Conservation (phyloP, 2,329 filamentous ascomycete species). For the Diaporthe caulivora region DNA sequence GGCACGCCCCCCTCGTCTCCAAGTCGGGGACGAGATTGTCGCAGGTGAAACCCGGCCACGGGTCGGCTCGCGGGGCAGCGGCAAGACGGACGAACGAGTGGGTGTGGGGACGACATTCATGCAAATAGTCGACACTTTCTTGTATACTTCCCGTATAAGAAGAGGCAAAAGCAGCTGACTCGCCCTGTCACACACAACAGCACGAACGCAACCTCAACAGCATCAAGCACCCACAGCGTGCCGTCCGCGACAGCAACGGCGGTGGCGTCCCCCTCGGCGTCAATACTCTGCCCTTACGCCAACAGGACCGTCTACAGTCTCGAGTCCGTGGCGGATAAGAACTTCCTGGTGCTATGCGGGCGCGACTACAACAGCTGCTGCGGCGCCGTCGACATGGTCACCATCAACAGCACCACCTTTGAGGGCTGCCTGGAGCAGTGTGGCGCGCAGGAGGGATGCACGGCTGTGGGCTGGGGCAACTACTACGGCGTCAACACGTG, state of each 20-base stretch:
- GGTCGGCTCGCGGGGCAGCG: constrained; percentile 5
- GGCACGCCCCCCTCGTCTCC: neutral
- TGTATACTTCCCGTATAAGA: neutral
- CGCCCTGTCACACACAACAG: neutral
- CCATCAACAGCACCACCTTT: constrained; percentile 44
- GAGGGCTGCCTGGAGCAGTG: constrained; percentile 51
- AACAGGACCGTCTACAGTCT: constrained; percentile 51
- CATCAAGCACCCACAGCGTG: constrained; percentile 20
- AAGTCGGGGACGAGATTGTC: neutral
- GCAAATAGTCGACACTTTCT: neutral
- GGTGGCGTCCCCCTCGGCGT: constrained; percentile 12
- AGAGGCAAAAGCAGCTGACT: constrained; percentile 14
- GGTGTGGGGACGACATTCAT: constrained; percentile 10
- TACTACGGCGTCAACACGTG: constrained; percentile 47
- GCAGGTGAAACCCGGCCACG: constrained; percentile 24
- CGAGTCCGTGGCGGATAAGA: constrained; percentile 36
- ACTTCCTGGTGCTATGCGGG: constrained; percentile 51
- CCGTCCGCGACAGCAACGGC: constrained; percentile 38
- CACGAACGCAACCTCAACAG: constrained; percentile 6
- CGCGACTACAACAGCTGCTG: constrained; percentile 50
- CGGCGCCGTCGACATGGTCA: constrained; percentile 48
- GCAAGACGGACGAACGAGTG: neutral
- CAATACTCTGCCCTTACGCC: constrained; percentile 48
- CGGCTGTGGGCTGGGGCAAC: constrained; percentile 52
- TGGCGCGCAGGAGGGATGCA: constrained; percentile 46